A percentile compares a stretch with the other conserved stretches of the same genome.
These are phyloP conservation scores for Rhododendron kiyosumense DNA, from an alignment of 148 eudicot genomes.

Conservation along the genomic window DNA sequence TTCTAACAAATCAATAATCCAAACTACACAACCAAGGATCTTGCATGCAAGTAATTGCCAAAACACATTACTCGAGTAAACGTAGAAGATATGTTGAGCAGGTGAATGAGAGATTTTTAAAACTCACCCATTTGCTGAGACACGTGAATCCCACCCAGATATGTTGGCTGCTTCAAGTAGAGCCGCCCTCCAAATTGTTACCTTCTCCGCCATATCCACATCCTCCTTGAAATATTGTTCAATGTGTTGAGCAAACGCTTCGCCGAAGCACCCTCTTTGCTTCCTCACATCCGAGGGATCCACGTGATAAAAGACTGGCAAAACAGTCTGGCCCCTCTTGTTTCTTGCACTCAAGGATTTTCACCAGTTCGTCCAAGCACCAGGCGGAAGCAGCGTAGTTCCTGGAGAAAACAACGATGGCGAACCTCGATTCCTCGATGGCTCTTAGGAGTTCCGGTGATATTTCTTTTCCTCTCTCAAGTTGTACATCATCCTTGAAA, in stretches of 20 bases:
- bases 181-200: neutral
- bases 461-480: neutral
- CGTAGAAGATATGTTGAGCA: too few species aligned
- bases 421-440: neutral
- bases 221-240: too few species aligned
- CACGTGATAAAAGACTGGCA: neutral
- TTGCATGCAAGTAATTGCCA: too few species aligned
- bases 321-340: neutral
- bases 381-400: neutral
- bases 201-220: neutral
- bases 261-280: neutral
- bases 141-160: neutral
- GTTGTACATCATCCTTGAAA: neutral
- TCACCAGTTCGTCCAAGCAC: constrained; percentile 6
- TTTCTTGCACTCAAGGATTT: too few species aligned
- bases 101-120: too few species aligned
- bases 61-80: too few species aligned
- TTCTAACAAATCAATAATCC: too few species aligned
- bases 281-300: constrained; percentile 9
- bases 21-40: too few species aligned
- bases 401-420: neutral
- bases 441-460: neutral
- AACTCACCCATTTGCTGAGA: too few species aligned
- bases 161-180: neutral
- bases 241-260: neutral